Evolutionary conservation across 2,329 filamentous ascomycete genomes (phyloP), one percentile per base, ranked within the genome.

Genomic region (Aspergillus candidus): DNA sequence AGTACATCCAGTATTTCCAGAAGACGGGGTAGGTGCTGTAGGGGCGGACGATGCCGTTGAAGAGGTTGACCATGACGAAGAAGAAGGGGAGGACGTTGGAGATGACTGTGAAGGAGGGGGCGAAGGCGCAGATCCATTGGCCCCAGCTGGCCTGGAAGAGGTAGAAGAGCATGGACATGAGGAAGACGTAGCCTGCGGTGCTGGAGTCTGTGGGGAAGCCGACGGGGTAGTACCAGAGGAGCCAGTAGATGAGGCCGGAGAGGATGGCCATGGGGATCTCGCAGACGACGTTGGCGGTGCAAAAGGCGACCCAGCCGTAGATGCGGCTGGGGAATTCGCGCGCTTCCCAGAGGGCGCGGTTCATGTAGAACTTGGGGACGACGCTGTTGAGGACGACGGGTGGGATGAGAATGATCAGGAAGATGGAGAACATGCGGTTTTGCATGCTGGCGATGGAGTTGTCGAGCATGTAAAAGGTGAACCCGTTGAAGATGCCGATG

Each of bases 71-170:
- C 72, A 87, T 82, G 62, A 89, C 80, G 69, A 90, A 86, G 75
- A 90, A 88, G 71, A 90, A 88, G 1, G 86, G 86, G 4, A 88
- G 71, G 15, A 83, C 64, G 58, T 90, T 88, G 35, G 80, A 80
- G 52, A 90, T 88, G 50, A 88, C 84, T 1, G 84, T 87, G 67
- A 88, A 88, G 33, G 75, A 82, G 0, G 86, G 86, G 0, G 86
- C 84, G 63, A 89, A 89, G 1, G 88, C 86, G 50, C 82, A 86
- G 54, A 93, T 88, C 85, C 85, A 91, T 61, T 89, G 86, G 14
- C 84, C 88, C 86, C 83, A 90, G 53, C 74, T 81, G 29, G 76
- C 77, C 62, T 82, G 78, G 73, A 89, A 90, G 6, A 90, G 64
- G 71, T 82, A 88, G 69, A 89, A 89, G 0, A 91, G 74, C 57